Conservation (phyloP, 2,329 filamentous ascomycete species). For the Cryphonectria japonica region DNA sequence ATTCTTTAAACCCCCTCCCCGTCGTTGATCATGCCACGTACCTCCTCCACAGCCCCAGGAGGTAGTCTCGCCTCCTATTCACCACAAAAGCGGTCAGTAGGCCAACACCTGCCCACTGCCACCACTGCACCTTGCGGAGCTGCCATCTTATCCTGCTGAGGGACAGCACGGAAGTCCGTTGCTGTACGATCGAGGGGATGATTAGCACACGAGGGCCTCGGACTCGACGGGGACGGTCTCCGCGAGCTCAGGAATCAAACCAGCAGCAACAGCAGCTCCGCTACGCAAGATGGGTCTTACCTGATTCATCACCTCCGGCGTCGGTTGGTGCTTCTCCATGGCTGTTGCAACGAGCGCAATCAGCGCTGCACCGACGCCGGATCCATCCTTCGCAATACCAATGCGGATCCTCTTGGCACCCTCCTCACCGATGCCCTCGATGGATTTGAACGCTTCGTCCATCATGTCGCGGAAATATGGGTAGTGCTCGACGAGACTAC, state of each 20-base stretch:
- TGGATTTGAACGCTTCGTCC: slow-evolving; percentile 75
- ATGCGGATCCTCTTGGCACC: slow-evolving; percentile 89
- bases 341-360: slow-evolving; percentile 87
- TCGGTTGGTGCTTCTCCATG: slow-evolving; percentile 52
- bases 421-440: slow-evolving; percentile 75
- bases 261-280: slow-evolving; percentile 2
- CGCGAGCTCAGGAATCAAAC: neutral
- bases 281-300: slow-evolving; percentile 23
- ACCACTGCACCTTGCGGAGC: slow-evolving; percentile 27
- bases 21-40: slow-evolving; percentile 18
- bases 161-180: slow-evolving; percentile 23
- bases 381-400: slow-evolving; percentile 95
- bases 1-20: neutral
- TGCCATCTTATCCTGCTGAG: slow-evolving; percentile 25
- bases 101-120: slow-evolving; percentile 30
- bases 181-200: slow-evolving; percentile 17
- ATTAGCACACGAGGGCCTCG: slow-evolving; percentile 9
- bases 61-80: slow-evolving; percentile 23
- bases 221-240: neutral
- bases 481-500: slow-evolving; percentile 93
- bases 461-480: slow-evolving; percentile 90
- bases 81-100: slow-evolving; percentile 20
- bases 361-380: slow-evolving; percentile 90
- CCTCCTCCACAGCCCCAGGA: slow-evolving; percentile 26
- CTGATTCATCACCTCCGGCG: slow-evolving; percentile 26